Base-by-base conservation (phyloP, 1,284 basidiomycete genomes). In the Trametes sp. region DNA sequence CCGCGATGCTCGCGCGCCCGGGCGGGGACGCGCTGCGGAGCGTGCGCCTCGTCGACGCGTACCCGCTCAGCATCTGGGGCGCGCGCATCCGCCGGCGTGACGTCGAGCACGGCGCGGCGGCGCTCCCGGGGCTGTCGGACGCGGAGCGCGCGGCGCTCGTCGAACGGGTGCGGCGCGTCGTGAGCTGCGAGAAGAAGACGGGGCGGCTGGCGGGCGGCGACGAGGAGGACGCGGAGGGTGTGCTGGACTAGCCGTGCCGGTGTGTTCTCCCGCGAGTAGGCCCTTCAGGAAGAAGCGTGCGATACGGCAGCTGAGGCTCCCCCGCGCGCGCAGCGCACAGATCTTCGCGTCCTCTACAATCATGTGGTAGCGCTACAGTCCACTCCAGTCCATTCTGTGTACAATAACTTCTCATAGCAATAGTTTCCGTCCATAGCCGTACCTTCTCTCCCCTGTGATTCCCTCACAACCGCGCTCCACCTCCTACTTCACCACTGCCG, bases 141-240 rank as follows among this genome's bases (percentile, higher is more conserved):
- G 64, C 63, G 29, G 53, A 49, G 26, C 51, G 28, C 28, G 67
- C 57, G 36, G 63, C 65, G 45, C 66, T 70, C 26, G 57, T 79
- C 36, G 74, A 74, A 59, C 72, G 76, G 11, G 75, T 85, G 19
- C 71, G 74, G 61, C 64, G 62, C n/a, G 50, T 83, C 13, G 79
- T 86, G 10, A 70, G 75, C 26, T 87, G 84, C 69, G 82, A 83
- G 72, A 83, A 79, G 50, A 76, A 77, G 71, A 84, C 80, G 1
- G 85, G 86, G 69, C 75, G 84, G 44, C 81, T 86, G 59, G 81
- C 81, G 67, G 86, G 86, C 16, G 84, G 85, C 6, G 84, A 87
- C 70, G 78, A 81, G 29, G 80, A 77, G 11, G 81, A 83, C 58
- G 75, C 73, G 11, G 65, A 69, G 44, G 59, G 65, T 21, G 62